These are phyloP conservation scores for Thelonectria rubi DNA, from an alignment of 2,329 filamentous ascomycete species.

Conservation along the genomic window DNA sequence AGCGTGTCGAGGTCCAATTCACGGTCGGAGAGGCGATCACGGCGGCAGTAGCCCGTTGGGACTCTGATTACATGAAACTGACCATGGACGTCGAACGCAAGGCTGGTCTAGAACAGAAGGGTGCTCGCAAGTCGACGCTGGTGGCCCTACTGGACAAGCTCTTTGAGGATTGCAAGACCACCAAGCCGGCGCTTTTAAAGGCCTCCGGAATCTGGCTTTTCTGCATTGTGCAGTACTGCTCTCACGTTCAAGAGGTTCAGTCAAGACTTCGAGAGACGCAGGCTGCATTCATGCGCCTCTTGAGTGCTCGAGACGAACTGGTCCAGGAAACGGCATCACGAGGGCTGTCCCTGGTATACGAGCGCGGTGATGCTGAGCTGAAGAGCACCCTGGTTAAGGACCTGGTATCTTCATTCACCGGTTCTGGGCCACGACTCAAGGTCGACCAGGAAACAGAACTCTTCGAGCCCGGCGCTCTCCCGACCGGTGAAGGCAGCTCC, in stretches of 20 bases:
- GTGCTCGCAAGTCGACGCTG: conserved; percentile 55
- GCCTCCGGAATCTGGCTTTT: conserved; percentile 96
- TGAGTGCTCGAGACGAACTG: conserved; percentile 89
- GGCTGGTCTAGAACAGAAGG: conserved; percentile 47
- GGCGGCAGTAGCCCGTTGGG: conserved; percentile 81
- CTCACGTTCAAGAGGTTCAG: conserved; percentile 79
- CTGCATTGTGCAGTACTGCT: conserved; percentile 89
- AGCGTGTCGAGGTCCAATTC: conserved; percentile 88
- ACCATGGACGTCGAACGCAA: conserved; percentile 76
- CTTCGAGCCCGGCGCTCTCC: conserved; percentile 89
- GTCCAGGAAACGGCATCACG: conserved; percentile 95
- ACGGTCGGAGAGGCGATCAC: conserved; percentile 88
- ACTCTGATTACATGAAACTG: conserved; percentile 79
- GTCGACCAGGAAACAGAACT: conserved; percentile 92
- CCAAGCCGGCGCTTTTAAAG: conserved; percentile 89
- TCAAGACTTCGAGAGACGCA: conserved; percentile 80
- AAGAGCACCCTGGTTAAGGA: conserved; percentile 87
- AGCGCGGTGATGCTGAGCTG: conserved; percentile 83
- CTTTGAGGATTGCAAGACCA: conserved; percentile 79
- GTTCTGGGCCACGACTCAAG: conserved; percentile 76
- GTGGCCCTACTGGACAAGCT: conserved; percentile 73
- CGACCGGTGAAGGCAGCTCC: conserved; percentile 87
- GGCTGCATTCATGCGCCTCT: conserved; percentile 84
- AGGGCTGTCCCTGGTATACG: conserved; percentile 91
- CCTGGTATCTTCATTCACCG: conserved; percentile 88